Evolutionary conservation across 2,329 filamentous ascomycete genomes (phyloP).

Genomic region (Chrysoporthe deuterocubensis): DNA sequence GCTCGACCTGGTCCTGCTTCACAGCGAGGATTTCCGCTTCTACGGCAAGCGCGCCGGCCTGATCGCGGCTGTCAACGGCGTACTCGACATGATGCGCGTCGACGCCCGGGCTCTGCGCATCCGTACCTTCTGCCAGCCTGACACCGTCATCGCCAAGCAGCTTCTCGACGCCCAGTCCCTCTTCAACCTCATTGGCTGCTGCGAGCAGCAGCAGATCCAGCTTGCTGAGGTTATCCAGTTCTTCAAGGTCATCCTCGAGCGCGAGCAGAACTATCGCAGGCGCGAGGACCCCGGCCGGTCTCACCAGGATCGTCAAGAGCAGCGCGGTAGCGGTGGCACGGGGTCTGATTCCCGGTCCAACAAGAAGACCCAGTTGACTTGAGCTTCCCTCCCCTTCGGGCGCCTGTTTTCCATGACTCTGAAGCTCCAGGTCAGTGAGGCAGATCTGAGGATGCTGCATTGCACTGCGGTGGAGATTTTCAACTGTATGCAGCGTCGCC

Average conservation of each 20-base stretch:
- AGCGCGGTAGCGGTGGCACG: conserved; percentile 17
- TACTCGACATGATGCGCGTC: conserved; percentile 56
- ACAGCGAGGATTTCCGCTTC: conserved; percentile 58
- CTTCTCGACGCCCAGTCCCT: conserved; percentile 57
- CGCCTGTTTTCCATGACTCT: not conserved
- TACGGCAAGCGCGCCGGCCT: conserved; percentile 52
- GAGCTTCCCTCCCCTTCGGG: not conserved
- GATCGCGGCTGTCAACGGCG: conserved; percentile 47
- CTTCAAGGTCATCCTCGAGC: conserved; percentile 57
- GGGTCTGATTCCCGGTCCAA: conserved; percentile 20
- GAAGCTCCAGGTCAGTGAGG: not conserved
- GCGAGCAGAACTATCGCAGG: conserved; percentile 42
- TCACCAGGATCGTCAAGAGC: not conserved
- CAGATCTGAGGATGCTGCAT: not conserved
- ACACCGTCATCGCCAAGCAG: conserved; percentile 62
- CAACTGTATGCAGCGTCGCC: not conserved
- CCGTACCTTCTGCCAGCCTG: conserved; percentile 62
- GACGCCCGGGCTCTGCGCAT: conserved; percentile 58
- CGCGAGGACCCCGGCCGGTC: conserved; percentile 20
- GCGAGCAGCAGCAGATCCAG: conserved; percentile 48
- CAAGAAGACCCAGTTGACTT: conserved; percentile 14
- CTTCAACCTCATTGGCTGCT: conserved; percentile 53
- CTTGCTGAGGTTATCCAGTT: conserved; percentile 57
- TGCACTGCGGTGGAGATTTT: not conserved
- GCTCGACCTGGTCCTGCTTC: conserved; percentile 56